These are phyloP conservation scores for Murraya koenigii DNA, from an alignment of 345 rosid species.

Conservation along the genomic window DNA sequence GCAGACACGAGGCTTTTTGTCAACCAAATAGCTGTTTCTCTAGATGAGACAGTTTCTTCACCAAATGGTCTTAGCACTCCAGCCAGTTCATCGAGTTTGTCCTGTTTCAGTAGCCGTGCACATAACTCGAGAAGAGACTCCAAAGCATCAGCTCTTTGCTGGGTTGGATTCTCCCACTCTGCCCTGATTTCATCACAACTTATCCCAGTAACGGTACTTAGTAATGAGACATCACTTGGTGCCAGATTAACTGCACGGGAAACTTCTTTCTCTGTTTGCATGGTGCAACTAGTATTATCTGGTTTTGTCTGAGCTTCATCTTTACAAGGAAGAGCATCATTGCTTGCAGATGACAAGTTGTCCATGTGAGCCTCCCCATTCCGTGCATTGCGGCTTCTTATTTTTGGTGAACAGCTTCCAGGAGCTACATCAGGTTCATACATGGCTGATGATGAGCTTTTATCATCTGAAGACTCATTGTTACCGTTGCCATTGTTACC, in stretches of 20 bases:
- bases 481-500: slow-evolving; percentile 10
- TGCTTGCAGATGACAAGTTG: slow-evolving; percentile 31
- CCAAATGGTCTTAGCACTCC: slow-evolving; percentile 93
- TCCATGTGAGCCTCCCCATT: slow-evolving; percentile 33
- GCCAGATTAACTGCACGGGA: slow-evolving; percentile 27
- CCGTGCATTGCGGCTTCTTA: slow-evolving; percentile 24
- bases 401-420: slow-evolving; percentile 23
- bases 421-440: slow-evolving; percentile 27
- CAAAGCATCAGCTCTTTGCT: slow-evolving; percentile 82
- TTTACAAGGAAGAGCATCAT: slow-evolving; percentile 15
- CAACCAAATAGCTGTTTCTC: slow-evolving; percentile 98
- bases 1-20: slow-evolving; percentile 84
- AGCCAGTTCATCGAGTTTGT: slow-evolving; percentile 77
- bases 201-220: slow-evolving; percentile 52
- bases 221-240: slow-evolving; percentile 47
- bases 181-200: slow-evolving; percentile 44
- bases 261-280: slow-evolving; percentile 34
- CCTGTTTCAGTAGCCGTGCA: slow-evolving; percentile 84
- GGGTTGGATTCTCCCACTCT: slow-evolving; percentile 55
- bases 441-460: slow-evolving; percentile 26
- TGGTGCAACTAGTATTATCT: slow-evolving; percentile 25
- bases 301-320: slow-evolving; percentile 25
- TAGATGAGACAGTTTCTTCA: slow-evolving; percentile 83
- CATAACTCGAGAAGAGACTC: slow-evolving; percentile 93
- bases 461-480: slow-evolving; percentile 20